Evolutionary conservation across 352 stramenopile species (phyloP), one percentile per base, ranked within the genome.

Genomic region (Phytophthora boehmeriae): DNA sequence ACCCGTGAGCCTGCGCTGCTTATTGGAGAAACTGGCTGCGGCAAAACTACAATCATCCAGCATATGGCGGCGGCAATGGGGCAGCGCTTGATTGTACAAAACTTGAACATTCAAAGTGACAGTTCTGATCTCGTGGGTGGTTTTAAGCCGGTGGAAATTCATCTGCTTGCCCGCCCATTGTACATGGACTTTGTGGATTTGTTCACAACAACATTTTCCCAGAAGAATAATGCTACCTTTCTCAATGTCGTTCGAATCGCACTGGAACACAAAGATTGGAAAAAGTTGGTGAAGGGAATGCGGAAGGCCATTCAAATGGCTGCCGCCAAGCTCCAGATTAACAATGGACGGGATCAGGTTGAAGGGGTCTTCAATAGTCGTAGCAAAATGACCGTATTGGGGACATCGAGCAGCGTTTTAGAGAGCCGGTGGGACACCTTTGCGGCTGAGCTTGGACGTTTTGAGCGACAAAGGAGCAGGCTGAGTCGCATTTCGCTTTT

Each of bases 61-160:
- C 88, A 98, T 59, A 78, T 99, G 25, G 98, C 98, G 2, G 73
- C 78, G 8, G 78, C 91, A 13, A 94, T 98, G 57, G 93, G 95
- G 4, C 87, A 98, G 61, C 89, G 76, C 14, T 75, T 99, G 13
- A 84, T 99, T 0, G 98, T 99, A 16, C 97, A 99, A 69, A 99
- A 99, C 79, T 80, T 99, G 41, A 99, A 98, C 57, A 95, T 99
- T 23, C 97, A 99, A 58, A 99, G 96, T 47, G 98, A 99, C 80
- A 98, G 93, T 44, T 98, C 96, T 5, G 98, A 99, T 77, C 83
- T 99, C 4, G 79, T 99, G 10, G 98, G 98, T 49, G 98, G 98
- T 11, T 99, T 98, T 78, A 98, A 98, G 66, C 98, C 98, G 10
- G 93, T 99, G 28, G 97, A 99, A 69, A 93, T 99, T 48, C 86